A percentile compares a stretch with the other conserved stretches of the same genome.
These are phyloP conservation scores for Hemileia vastatrix DNA, from an alignment of 1,284 basidiomycete species.

Conservation along the genomic window DNA sequence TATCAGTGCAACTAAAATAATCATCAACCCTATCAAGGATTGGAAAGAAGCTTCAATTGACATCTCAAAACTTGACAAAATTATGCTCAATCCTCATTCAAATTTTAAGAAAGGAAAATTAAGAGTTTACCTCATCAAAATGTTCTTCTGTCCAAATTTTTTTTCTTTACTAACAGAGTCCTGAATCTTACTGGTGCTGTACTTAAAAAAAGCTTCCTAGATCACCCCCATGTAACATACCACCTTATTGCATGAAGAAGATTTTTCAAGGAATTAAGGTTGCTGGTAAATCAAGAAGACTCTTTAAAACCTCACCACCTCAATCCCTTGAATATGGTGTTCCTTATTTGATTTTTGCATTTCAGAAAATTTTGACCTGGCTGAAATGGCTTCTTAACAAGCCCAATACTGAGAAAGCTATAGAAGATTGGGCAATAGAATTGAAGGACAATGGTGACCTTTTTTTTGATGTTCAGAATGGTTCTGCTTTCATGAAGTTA, in stretches of 20 bases:
- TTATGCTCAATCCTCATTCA: conserved; percentile 1
- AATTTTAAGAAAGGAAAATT: not conserved
- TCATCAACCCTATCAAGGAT: not conserved
- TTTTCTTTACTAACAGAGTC: not conserved
- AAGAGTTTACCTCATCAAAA: not conserved
- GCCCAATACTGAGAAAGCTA: not conserved
- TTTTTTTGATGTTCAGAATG: conserved; percentile 1
- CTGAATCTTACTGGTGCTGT: not conserved
- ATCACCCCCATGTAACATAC: not conserved
- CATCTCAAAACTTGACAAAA: not conserved
- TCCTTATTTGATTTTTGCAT: not conserved
- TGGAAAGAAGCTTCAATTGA: not conserved
- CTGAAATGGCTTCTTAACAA: conserved; percentile 4
- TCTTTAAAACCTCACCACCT: not conserved
- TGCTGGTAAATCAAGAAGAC: not conserved
- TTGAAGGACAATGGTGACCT: not conserved
- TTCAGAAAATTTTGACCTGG: conserved; percentile 7
- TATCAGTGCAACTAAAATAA: not conserved
- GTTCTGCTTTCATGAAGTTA: not conserved
- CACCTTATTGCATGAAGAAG: not conserved
- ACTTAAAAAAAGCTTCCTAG: not conserved
- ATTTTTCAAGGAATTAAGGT: not conserved
- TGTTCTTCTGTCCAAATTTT: conserved; percentile 1
- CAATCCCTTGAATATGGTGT: not conserved
- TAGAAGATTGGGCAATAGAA: not conserved